Conservation (phyloP, 768 basidiomycete genomes). For the Postia placenta region DNA sequence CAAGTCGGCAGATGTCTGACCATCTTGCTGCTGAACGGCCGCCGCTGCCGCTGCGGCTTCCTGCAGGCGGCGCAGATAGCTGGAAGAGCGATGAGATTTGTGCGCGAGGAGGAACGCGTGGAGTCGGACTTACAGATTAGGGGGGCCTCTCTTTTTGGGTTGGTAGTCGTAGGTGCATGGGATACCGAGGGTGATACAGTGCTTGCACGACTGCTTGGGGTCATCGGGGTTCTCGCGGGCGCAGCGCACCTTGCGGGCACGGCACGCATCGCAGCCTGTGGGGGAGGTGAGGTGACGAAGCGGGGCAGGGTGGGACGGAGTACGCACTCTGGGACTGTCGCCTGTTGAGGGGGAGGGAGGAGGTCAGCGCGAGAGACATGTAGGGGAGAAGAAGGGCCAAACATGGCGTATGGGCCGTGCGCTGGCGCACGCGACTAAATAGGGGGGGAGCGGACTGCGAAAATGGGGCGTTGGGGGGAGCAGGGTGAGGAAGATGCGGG, state of each 20-base stretch:
- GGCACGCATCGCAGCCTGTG: slow-evolving; percentile 79
- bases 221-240: slow-evolving; percentile 76
- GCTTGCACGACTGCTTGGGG: slow-evolving; percentile 76
- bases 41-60: slow-evolving; percentile 58
- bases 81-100: slow-evolving; percentile 21
- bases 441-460: background rate
- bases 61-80: slow-evolving; percentile 75
- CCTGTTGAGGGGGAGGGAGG: slow-evolving; percentile 40
- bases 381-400: slow-evolving; percentile 18
- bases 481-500: slow-evolving; percentile 36
- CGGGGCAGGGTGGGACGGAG: slow-evolving; percentile 12
- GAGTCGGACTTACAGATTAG: slow-evolving; percentile 63
- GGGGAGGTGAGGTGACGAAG: slow-evolving; percentile 16
- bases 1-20: slow-evolving; percentile 11
- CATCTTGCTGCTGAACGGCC: slow-evolving; percentile 33
- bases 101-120: slow-evolving; percentile 8
- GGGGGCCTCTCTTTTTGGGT: slow-evolving; percentile 90
- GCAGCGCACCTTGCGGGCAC: slow-evolving; percentile 83
- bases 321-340: slow-evolving; percentile 79
- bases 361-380: slow-evolving; percentile 13
- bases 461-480: slow-evolving; percentile 24
- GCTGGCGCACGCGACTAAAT: no score
- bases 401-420: slow-evolving; percentile 22
- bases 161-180: slow-evolving; percentile 90
- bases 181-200: slow-evolving; percentile 76